These are phyloP conservation scores for Pulveroboletus sp. DNA, from an alignment of 768 basidiomycete genomes.

Conservation along the genomic window DNA sequence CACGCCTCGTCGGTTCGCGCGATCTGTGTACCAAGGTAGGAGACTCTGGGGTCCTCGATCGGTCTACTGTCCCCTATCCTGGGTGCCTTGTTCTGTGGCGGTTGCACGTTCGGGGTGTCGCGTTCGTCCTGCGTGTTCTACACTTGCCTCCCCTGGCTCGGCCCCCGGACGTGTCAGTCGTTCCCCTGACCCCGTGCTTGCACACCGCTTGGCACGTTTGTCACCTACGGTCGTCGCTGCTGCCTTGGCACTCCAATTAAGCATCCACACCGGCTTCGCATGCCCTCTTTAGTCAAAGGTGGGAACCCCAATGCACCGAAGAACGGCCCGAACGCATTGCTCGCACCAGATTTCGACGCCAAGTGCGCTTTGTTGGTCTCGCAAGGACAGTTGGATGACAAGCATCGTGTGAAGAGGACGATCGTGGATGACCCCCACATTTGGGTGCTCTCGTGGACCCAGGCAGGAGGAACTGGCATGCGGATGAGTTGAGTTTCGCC, in stretches of 20 bases:
- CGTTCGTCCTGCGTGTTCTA: not conserved
- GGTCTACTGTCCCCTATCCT: not conserved
- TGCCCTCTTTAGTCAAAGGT: no score
- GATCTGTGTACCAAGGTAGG: slow-evolving; percentile 6
- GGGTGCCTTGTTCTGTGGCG: not conserved
- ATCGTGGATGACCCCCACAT: slow-evolving; percentile 1
- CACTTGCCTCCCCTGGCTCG: not conserved
- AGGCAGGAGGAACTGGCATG: not conserved
- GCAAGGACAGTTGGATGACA: slow-evolving; percentile 13
- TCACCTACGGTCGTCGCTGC: not conserved
- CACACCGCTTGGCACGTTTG: not conserved
- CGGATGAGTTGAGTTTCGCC: not conserved
- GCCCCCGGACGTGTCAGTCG: not conserved
- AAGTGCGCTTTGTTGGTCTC: slow-evolving; percentile 1
- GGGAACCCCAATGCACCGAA: no score
- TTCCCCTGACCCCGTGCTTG: not conserved
- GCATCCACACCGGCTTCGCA: not conserved
- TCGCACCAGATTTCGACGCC: not conserved
- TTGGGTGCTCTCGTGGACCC: not conserved
- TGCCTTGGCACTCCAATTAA: not conserved
- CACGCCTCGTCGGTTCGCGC: slow-evolving; percentile 1
- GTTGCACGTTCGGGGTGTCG: not conserved
- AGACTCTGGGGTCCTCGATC: slow-evolving; percentile 11
- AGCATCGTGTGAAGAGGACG: slow-evolving; percentile 9
- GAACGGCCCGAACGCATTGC: not conserved